Evolutionary conservation across 306 rosid species (phyloP).

Genomic region (Macrotyloma uniflorum): DNA sequence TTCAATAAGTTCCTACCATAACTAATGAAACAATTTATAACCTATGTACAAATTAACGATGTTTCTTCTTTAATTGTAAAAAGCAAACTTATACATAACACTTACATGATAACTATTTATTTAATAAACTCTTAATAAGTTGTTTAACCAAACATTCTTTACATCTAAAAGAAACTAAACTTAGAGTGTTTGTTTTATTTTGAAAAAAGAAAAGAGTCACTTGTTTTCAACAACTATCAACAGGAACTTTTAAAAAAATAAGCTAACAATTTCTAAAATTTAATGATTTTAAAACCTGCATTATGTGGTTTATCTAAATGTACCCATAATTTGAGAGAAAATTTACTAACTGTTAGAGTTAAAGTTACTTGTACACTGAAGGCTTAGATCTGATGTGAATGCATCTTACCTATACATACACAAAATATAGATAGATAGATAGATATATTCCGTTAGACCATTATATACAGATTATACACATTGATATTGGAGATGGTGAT

Average conservation of each 20-base stretch:
- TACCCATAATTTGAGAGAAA: not conserved
- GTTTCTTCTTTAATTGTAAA: not conserved
- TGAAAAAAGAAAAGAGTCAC: not conserved
- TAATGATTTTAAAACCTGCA: not conserved
- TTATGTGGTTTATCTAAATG: not conserved
- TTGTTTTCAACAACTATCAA: not conserved
- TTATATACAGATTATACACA: not conserved
- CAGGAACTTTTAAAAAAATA: not conserved
- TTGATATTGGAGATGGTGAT: not conserved
- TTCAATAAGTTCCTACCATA: not conserved
- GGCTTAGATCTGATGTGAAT: not conserved
- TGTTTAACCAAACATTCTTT: not conserved
- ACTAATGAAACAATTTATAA: not conserved
- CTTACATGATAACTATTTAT: not conserved
- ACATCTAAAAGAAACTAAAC: too few relatives aligned
- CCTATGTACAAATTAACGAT: not conserved
- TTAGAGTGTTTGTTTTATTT: not conserved
- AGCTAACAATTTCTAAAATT: not conserved
- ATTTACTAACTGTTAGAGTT: too few relatives aligned
- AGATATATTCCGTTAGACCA: not conserved
- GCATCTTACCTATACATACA: not conserved
- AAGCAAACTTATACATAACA: not conserved
- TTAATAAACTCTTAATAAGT: not conserved
- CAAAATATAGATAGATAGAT: too few relatives aligned
- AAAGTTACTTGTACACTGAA: not conserved